A percentile compares a stretch with the other conserved stretches of the same genome.
Conservation (phyloP, 257 asterid genomes). For the Salvia splendens region DNA sequence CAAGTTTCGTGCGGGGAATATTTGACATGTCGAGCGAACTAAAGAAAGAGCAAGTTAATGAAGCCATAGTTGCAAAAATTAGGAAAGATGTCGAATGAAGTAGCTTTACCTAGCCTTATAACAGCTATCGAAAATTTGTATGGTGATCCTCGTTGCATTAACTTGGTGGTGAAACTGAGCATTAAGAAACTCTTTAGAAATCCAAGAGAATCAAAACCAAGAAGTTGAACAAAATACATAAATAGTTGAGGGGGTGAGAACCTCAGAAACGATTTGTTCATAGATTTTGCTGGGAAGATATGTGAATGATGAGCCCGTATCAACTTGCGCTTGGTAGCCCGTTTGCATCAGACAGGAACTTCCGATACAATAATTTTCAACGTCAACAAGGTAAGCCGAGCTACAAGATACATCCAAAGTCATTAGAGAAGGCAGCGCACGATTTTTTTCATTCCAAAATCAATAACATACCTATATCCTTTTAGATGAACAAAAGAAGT, state of each 20-base stretch:
- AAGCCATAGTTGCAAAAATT: conserved; percentile 19
- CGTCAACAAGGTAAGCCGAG: conserved; percentile 52
- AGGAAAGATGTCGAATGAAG: neutral
- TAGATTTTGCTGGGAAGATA: conserved; percentile 56
- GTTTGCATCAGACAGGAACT: conserved; percentile 54
- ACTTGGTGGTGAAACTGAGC: conserved; percentile 60
- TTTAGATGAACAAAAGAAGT: conserved; percentile 52
- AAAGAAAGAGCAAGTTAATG: conserved; percentile 36
- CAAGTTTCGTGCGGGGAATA: conserved; percentile 57
- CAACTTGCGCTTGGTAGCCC: conserved; percentile 60
- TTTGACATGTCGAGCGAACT: conserved; percentile 50
- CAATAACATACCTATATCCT: conserved; percentile 47
- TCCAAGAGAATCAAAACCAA: conserved; percentile 4
- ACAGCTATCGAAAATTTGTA: conserved; percentile 58
- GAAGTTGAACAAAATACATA: neutral
- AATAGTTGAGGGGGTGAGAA: conserved; percentile 27
- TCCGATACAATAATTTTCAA: conserved; percentile 60
- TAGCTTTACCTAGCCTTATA: conserved; percentile 59
- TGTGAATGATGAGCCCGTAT: conserved; percentile 86
- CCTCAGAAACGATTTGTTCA: conserved; percentile 57
- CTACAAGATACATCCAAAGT: conserved; percentile 36
- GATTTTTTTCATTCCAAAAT: neutral
- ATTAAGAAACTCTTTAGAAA: conserved; percentile 13
- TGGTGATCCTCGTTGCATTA: conserved; percentile 45
- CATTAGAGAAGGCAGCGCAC: neutral